These are phyloP conservation scores for Pleoardoris graminearum DNA, from an alignment of 2,329 filamentous ascomycete species.

Conservation along the genomic window DNA sequence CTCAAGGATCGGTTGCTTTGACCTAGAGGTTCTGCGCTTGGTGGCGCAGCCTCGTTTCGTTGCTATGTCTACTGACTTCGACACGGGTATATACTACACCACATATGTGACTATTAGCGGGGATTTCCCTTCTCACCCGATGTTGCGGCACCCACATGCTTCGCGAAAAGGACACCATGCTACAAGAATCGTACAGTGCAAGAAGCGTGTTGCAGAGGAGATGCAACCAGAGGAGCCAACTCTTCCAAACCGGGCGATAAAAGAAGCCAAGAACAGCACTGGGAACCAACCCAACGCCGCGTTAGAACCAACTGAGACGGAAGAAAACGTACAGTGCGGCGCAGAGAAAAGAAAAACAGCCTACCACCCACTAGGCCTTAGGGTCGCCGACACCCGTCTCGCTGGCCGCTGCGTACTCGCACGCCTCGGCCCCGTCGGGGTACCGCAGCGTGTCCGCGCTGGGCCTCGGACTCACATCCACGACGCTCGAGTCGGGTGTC, in stretches of 20 bases:
- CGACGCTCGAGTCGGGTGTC: constrained; percentile 45
- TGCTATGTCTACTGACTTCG: constrained; percentile 3
- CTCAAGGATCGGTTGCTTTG: too few relatives aligned
- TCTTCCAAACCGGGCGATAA: too few relatives aligned
- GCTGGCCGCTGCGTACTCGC: constrained; percentile 20
- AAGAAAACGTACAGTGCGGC: background rate
- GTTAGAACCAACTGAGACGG: background rate
- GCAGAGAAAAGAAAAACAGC: background rate
- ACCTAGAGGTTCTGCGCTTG: background rate
- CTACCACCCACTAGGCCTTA: constrained; percentile 16
- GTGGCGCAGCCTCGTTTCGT: background rate
- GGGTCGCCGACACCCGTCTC: constrained; percentile 21
- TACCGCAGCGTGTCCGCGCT: constrained; percentile 44
- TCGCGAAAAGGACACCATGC: constrained; percentile 4
- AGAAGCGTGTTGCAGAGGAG: background rate
- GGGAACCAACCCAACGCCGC: background rate
- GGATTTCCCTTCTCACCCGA: background rate
- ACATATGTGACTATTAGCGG: constrained; percentile 7
- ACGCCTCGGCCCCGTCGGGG: background rate
- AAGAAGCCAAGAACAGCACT: background rate
- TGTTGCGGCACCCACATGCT: background rate
- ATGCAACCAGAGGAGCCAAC: too few relatives aligned
- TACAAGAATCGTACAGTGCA: constrained; percentile 13
- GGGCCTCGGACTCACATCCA: constrained; percentile 44
- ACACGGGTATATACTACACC: constrained; percentile 7